These are phyloP conservation scores for Phytophthora vignae DNA, from an alignment of 352 stramenopile species.

Conservation along the genomic window DNA sequence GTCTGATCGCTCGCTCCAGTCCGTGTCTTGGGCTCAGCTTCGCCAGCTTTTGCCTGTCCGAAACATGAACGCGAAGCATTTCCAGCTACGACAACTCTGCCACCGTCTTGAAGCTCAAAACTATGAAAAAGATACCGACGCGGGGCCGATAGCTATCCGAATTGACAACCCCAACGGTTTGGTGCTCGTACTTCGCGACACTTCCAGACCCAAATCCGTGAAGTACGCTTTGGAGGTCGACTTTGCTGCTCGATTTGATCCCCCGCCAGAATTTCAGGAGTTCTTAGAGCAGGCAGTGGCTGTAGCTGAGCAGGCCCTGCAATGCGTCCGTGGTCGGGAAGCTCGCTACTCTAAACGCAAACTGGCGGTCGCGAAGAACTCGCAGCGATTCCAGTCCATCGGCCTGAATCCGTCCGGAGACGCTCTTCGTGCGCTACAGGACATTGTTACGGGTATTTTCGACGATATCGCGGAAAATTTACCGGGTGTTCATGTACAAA, in stretches of 20 bases:
- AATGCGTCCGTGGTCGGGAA: conserved; percentile 64
- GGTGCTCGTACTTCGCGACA: conserved; percentile 43
- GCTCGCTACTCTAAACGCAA: conserved; percentile 41
- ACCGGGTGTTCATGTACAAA: conserved; percentile 60
- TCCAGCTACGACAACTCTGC: conserved; percentile 53
- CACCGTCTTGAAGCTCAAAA: conserved; percentile 17
- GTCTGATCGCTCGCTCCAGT: conserved; percentile 57
- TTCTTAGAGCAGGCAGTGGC: conserved; percentile 52
- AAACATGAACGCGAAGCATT: conserved; percentile 75
- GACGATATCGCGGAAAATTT: conserved; percentile 57
- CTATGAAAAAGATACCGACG: neutral
- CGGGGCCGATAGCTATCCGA: neutral
- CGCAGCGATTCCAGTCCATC: conserved; percentile 41
- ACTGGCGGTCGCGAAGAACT: conserved; percentile 16
- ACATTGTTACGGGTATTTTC: conserved; percentile 54
- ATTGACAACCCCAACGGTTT: conserved; percentile 49
- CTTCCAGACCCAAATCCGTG: conserved; percentile 14
- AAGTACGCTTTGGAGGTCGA: conserved; percentile 63
- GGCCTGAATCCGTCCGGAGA: conserved; percentile 63
- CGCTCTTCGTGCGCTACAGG: conserved; percentile 53
- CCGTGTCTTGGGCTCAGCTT: conserved; percentile 56
- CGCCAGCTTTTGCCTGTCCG: conserved; percentile 65
- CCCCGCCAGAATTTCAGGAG: conserved; percentile 4
- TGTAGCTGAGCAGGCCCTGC: conserved; percentile 47
- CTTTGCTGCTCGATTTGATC: conserved; percentile 31